A percentile compares a stretch with the other conserved stretches of the same genome.
These are phyloP conservation scores for Avena sativa DNA, from an alignment of 176 grass and related monocot species.

Conservation along the genomic window DNA sequence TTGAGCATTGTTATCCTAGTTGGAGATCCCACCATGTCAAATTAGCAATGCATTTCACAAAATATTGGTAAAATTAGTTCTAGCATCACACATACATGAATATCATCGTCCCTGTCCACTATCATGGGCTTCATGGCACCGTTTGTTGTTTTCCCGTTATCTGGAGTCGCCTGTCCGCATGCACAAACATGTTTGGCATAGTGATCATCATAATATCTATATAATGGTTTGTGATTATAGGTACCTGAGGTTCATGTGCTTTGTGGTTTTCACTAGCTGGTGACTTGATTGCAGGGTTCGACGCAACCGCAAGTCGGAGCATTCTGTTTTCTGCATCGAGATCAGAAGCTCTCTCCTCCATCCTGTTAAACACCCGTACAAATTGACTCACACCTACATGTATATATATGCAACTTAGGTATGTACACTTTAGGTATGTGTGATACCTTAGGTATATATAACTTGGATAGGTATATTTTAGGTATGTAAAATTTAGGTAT, in stretches of 20 bases:
- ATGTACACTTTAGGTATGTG: too few species aligned
- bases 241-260: constrained; percentile 39
- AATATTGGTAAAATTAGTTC: constrained; percentile 2
- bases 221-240: not conserved
- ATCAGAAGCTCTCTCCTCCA: constrained; percentile 62
- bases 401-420: too few species aligned
- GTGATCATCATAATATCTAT: not conserved
- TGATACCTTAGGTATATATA: too few species aligned
- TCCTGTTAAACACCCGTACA: constrained; percentile 26
- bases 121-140: constrained; percentile 32
- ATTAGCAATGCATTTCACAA: constrained; percentile 19
- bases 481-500: too few species aligned
- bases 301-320: constrained; percentile 49
- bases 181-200: constrained; percentile 5
- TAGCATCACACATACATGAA: constrained; percentile 44
- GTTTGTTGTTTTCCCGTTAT: constrained; percentile 45
- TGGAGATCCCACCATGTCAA: constrained; percentile 13
- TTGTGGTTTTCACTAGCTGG: constrained; percentile 20
- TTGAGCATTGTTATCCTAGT: constrained; percentile 41
- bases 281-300: constrained; percentile 37
- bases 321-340: constrained; percentile 64
- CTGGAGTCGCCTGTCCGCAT: constrained; percentile 37
- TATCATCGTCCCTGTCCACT: constrained; percentile 28
- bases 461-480: too few species aligned
- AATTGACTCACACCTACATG: not conserved